Evolutionary conservation across 139 green algal species (phyloP).

Genomic region (Auxenochlorella pyrenoidosa): DNA sequence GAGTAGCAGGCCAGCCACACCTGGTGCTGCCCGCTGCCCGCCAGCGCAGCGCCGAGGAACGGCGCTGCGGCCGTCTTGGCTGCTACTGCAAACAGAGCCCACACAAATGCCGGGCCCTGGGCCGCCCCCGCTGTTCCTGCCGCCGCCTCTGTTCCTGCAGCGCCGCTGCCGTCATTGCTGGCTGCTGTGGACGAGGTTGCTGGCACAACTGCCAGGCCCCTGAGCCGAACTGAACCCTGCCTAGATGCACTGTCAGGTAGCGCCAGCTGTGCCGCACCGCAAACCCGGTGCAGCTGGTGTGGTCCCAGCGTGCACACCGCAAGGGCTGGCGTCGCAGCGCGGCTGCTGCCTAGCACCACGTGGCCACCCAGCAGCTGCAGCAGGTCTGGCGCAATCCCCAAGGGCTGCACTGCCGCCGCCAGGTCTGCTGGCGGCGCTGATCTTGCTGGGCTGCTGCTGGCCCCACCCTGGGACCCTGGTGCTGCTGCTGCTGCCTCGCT

Average conservation of each 20-base stretch:
- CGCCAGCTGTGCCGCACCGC: neutral
- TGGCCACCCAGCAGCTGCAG: neutral
- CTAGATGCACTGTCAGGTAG: neutral
- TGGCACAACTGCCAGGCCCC: neutral
- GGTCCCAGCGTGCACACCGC: neutral
- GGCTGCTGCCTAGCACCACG: conserved; percentile 10
- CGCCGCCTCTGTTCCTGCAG: neutral
- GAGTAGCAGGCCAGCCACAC: conserved; percentile 24
- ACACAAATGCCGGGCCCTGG: neutral
- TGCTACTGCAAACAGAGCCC: neutral
- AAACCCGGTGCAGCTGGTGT: neutral
- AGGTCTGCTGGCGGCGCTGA: neutral
- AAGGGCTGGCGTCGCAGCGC: neutral
- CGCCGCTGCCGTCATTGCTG: neutral
- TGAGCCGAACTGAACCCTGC: neutral
- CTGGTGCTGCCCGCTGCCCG: neutral
- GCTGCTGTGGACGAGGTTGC: no score
- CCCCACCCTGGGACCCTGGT: neutral
- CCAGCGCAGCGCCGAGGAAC: neutral
- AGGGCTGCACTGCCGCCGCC: neutral
- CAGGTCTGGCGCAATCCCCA: neutral
- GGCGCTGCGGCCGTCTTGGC: neutral
- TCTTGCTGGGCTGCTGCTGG: no score
- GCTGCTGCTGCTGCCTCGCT: neutral
- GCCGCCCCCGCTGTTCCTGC: neutral